A percentile compares a stretch with the other conserved stretches of the same genome.
Conservation (phyloP, 139 green algal species). For the Tetradesmus lagerheimii region DNA sequence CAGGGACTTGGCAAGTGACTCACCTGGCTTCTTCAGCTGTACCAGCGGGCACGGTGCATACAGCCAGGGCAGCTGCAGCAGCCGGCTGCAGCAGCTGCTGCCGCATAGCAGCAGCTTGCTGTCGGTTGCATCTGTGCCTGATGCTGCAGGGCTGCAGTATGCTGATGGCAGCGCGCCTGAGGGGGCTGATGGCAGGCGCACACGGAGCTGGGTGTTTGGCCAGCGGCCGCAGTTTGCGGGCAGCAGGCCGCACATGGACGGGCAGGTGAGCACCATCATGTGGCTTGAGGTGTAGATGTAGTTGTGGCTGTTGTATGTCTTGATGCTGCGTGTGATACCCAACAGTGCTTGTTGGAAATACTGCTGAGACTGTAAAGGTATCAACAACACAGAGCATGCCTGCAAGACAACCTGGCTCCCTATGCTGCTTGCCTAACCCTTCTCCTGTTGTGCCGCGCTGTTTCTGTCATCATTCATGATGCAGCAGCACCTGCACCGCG, state of each 20-base stretch:
- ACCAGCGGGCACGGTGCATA: neutral
- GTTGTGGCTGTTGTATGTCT: too few species aligned
- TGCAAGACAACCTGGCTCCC: too few species aligned
- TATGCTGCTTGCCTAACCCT: neutral
- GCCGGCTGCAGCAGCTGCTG: neutral
- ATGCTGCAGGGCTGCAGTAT: neutral
- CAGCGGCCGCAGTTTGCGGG: neutral
- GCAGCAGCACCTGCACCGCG: constrained; percentile 2
- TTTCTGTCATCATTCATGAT: too few species aligned
- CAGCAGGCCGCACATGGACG: neutral
- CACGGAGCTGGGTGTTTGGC: neutral
- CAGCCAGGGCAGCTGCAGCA: neutral
- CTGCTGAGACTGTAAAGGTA: too few species aligned
- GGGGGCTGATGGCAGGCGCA: constrained; percentile 6
- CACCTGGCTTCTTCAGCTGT: neutral
- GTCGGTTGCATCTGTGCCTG: neutral
- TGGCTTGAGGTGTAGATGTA: too few species aligned
- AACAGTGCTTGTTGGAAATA: too few species aligned
- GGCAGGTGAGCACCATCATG: neutral
- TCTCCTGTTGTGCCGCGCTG: neutral
- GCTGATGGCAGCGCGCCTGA: neutral
- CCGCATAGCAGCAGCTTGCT: neutral
- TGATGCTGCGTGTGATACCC: too few species aligned
- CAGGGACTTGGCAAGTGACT: neutral
- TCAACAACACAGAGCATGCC: too few species aligned